A percentile compares a stretch with the other conserved stretches of the same genome.
These are phyloP conservation scores for Porodaedalea pini DNA, from an alignment of 1,284 basidiomycete genomes.

Conservation along the genomic window DNA sequence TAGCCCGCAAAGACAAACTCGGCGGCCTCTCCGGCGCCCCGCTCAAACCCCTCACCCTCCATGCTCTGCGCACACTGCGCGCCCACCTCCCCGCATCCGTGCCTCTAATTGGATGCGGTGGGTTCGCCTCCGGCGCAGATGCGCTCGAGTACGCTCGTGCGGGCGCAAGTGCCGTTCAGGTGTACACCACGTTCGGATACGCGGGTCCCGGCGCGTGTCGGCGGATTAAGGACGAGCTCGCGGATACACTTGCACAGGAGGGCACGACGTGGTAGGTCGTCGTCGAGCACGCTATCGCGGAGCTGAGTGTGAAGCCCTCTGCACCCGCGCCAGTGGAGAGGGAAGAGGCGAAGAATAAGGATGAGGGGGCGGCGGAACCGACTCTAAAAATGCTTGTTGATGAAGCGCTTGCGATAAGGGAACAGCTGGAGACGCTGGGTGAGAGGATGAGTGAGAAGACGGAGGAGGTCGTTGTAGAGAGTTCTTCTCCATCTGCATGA, in stretches of 20 bases:
- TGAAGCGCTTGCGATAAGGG: constrained; percentile 62
- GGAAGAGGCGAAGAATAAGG: constrained; percentile 18
- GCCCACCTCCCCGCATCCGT: constrained; percentile 70
- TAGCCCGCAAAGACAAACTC: constrained; percentile 65
- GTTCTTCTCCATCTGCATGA: neutral
- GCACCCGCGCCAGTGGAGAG: constrained; percentile 16
- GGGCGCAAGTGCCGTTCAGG: constrained; percentile 85
- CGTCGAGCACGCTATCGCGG: constrained; percentile 51
- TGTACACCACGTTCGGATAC: constrained; percentile 93
- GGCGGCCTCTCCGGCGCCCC: constrained; percentile 93
- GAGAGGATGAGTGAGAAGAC: neutral
- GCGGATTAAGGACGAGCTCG: constrained; percentile 89
- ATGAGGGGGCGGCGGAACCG: constrained; percentile 32
- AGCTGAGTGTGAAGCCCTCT: constrained; percentile 43
- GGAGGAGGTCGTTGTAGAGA: constrained; percentile 7
- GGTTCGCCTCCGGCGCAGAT: constrained; percentile 82
- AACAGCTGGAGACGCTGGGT: constrained; percentile 41
- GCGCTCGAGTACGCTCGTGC: constrained; percentile 88
- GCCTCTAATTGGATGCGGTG: constrained; percentile 92
- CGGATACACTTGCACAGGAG: constrained; percentile 54
- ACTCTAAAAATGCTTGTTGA: constrained; percentile 48
- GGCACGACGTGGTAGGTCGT: constrained; percentile 73
- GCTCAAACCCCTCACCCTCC: constrained; percentile 77
- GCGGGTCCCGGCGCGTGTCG: constrained; percentile 84
- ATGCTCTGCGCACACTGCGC: constrained; percentile 74